Evolutionary conservation across 2,329 filamentous ascomycete species (phyloP), one percentile per base, ranked within the genome.

Genomic region (Diplodia mutila): DNA sequence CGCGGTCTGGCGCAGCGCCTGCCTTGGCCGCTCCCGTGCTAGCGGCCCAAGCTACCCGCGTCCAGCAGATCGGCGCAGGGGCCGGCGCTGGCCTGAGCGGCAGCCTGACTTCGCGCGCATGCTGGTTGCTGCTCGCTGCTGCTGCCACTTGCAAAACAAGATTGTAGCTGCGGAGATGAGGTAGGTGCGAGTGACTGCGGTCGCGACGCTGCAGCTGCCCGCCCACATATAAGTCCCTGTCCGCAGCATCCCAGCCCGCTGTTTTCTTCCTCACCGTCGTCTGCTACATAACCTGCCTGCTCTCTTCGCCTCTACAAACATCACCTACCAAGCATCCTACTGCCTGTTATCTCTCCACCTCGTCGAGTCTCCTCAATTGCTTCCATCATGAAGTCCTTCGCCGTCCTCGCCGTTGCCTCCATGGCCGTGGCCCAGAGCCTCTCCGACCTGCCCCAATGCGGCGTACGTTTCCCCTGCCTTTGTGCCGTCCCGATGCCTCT

Each of bases 301-400:
- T 69, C 63, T 27, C 23, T 21, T 55, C 63, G 34, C 11, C 59
- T 39, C 52, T 55, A 23, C 65, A 27, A 67, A 12, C 64, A 66
- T 66, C 39, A 57, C 37, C 64, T 63, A 63, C 27, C 27, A 27
- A 66, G 54, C 65, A 66, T 66, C 39, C 54, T 66, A 49, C 25
- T 32, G 49, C 34, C 64, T 49, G 27, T 29, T 53, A 51, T 53
- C 46, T 21, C 61, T 39, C 34, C 21, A 63, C 57, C 69, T 65
- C 29, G 55, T 51, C 59, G 71, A 70, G 9, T 67, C 69, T 51
- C 57, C 32, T 12, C 42, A 4, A 8, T 32, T 8, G 11, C 34
- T 2, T 37, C 42, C 65, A 52, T 18, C 14, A 80, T 80, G 79
- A 79, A 78, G 75, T 77, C 77, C 59, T 74, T 79, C 68, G 74